Percentiles rank a stretch among this genome's conserved stretches.
Conservation (phyloP, 1,284 basidiomycete species). For the Tilletia horrida region DNA sequence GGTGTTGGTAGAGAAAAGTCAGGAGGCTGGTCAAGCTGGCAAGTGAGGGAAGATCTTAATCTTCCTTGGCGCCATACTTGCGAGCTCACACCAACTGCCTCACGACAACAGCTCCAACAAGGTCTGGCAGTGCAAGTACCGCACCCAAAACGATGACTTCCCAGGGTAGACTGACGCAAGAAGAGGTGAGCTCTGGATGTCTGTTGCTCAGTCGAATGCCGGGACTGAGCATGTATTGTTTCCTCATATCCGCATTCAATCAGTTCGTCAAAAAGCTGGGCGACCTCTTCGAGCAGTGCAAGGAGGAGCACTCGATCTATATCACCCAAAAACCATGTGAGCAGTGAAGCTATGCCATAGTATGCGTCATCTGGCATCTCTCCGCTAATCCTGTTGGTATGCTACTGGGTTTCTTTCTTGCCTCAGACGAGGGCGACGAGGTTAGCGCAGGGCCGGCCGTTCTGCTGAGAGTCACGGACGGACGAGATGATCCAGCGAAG, state of each 20-base stretch:
- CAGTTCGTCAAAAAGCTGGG: constrained; percentile 11
- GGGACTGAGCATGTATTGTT: background rate
- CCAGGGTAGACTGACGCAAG: background rate
- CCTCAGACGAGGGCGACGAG: background rate
- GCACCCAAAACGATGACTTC: background rate
- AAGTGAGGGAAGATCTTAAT: too few species aligned
- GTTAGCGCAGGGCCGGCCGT: background rate
- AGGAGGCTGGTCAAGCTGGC: too few species aligned
- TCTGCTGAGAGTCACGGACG: background rate
- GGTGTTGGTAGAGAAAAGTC: too few species aligned
- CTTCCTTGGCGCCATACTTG: too few species aligned
- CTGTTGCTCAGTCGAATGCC: too few species aligned
- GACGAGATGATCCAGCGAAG: constrained; percentile 4
- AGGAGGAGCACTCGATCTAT: constrained; percentile 16
- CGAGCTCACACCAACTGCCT: too few species aligned
- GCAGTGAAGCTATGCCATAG: background rate
- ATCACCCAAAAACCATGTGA: constrained; percentile 16
- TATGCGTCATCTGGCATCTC: background rate
- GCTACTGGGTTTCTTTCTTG: background rate
- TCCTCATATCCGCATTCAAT: background rate
- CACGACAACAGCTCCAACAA: background rate
- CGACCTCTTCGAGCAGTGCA: constrained; percentile 10
- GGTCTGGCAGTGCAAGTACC: background rate
- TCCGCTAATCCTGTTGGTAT: background rate
- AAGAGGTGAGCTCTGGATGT: background rate